These are phyloP conservation scores for Saccharomycopsis sp. DNA, from an alignment of 805 yeast species.

Conservation along the genomic window DNA sequence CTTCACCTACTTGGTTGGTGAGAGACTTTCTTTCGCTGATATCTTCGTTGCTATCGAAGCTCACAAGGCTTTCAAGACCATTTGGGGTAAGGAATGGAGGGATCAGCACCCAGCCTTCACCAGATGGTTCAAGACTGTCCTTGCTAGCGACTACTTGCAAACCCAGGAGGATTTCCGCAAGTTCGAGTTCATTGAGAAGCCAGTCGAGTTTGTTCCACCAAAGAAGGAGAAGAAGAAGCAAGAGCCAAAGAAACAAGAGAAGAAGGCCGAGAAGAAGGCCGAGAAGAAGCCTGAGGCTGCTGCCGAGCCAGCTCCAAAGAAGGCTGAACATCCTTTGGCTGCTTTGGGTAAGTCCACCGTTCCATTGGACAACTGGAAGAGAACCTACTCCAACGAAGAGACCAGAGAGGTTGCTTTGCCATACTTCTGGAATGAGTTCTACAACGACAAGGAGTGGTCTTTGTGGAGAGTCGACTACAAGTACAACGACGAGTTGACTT, in stretches of 20 bases:
- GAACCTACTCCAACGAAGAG: slow-evolving; percentile 93
- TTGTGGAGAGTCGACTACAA: slow-evolving; percentile 92
- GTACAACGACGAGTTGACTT: slow-evolving; percentile 95
- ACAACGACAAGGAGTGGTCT: slow-evolving; percentile 89
- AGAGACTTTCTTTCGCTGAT: slow-evolving; percentile 61
- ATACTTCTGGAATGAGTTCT: slow-evolving; percentile 93
- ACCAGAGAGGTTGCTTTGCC: slow-evolving; percentile 92
- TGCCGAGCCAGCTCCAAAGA: slow-evolving; percentile 49
- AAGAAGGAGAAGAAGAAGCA: slow-evolving; percentile 65
- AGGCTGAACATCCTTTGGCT: slow-evolving; percentile 89
- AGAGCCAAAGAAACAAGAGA: slow-evolving; percentile 32
- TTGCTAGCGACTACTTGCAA: slow-evolving; percentile 27
- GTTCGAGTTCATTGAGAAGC: slow-evolving; percentile 55
- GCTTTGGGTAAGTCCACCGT: slow-evolving; percentile 66
- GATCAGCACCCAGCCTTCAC: slow-evolving; percentile 50
- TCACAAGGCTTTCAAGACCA: slow-evolving; percentile 47
- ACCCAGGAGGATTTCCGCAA: slow-evolving; percentile 32
- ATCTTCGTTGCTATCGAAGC: slow-evolving; percentile 43
- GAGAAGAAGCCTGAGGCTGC: slow-evolving; percentile 34
- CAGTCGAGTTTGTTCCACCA: slow-evolving; percentile 39
- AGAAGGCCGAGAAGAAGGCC: slow-evolving; percentile 27
- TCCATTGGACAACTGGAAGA: slow-evolving; percentile 89
- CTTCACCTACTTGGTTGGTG: slow-evolving; percentile 67
- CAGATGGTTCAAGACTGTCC: slow-evolving; percentile 63
- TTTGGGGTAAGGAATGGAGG: slow-evolving; percentile 64